Conservation (phyloP, 2,329 filamentous ascomycete species). For the Cryphonectria radicalis region DNA sequence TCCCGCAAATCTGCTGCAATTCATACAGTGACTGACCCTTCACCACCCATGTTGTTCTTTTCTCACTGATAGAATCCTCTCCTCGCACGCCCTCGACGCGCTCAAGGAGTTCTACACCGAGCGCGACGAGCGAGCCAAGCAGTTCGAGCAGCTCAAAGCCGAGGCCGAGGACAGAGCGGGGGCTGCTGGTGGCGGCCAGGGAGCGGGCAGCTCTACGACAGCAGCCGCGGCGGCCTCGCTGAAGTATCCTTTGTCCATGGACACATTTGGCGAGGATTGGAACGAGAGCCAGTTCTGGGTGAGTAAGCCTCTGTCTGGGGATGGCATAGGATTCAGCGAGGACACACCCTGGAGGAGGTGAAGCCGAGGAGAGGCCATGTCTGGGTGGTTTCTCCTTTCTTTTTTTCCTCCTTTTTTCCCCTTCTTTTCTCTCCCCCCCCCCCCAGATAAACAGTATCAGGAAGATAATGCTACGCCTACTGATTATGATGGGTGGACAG, state of each 20-base stretch:
- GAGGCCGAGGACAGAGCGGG: slow-evolving; percentile 57
- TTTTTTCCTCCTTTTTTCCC: neutral
- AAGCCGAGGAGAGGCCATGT: neutral
- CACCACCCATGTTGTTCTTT: neutral
- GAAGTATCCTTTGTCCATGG: slow-evolving; percentile 58
- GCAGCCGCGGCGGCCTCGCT: slow-evolving; percentile 18
- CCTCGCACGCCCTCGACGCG: slow-evolving; percentile 67
- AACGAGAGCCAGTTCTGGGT: slow-evolving; percentile 86
- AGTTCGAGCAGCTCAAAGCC: slow-evolving; percentile 70
- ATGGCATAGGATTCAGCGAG: neutral
- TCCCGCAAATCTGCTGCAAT: neutral
- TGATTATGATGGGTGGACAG: slow-evolving; percentile 41
- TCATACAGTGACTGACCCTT: neutral
- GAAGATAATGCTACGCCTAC: neutral
- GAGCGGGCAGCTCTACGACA: neutral
- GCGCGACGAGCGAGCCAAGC: slow-evolving; percentile 66
- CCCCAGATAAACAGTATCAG: neutral
- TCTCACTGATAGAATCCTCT: slow-evolving; percentile 57
- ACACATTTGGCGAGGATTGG: slow-evolving; percentile 79
- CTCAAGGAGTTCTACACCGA: slow-evolving; percentile 76
- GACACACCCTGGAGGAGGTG: neutral
- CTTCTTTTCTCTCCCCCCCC: neutral
- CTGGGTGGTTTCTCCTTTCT: neutral
- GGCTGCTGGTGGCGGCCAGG: slow-evolving; percentile 18
- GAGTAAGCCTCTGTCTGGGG: slow-evolving; percentile 35